Conservation (phyloP, 164 flowering plant genomes). For the Kingdonia uniflora region DNA sequence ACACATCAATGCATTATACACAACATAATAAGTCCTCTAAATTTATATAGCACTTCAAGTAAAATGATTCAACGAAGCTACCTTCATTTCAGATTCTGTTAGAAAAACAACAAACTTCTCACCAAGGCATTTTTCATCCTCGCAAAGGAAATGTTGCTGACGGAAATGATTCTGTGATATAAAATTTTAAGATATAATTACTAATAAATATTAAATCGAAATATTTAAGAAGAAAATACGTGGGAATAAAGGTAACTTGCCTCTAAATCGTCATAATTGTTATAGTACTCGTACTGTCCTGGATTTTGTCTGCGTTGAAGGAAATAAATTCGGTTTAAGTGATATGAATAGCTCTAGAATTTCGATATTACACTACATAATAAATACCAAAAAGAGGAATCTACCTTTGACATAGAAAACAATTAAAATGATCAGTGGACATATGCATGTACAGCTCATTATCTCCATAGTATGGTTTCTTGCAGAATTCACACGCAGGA, state of each 20-base stretch:
- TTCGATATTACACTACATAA: no score
- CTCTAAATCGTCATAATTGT: slow-evolving; percentile 91
- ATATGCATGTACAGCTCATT: slow-evolving; percentile 85
- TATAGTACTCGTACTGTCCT: slow-evolving; percentile 82
- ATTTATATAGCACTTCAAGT: no score
- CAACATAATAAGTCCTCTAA: neutral
- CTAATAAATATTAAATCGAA: neutral
- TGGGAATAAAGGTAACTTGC: slow-evolving; percentile 17
- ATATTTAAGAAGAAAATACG: neutral
- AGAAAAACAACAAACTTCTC: slow-evolving; percentile 79
- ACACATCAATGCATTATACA: neutral
- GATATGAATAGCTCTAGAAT: no score
- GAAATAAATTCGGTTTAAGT: neutral
- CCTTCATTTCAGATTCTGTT: slow-evolving; percentile 91
- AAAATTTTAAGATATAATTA: neutral
- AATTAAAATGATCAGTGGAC: slow-evolving; percentile 88
- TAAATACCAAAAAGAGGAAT: no score
- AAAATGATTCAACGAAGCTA: slow-evolving; percentile 9
- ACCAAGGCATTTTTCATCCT: slow-evolving; percentile 79
- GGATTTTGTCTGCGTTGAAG: slow-evolving; percentile 67
- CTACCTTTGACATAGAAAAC: slow-evolving; percentile 94
- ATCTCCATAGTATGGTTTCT: slow-evolving; percentile 82
- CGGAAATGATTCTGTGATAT: slow-evolving; percentile 73
- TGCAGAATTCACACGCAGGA: slow-evolving; percentile 86
- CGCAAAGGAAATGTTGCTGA: slow-evolving; percentile 76